Evolutionary conservation across 2,329 filamentous ascomycete species (phyloP).

Genomic region (Epichloe brachyelytri): DNA sequence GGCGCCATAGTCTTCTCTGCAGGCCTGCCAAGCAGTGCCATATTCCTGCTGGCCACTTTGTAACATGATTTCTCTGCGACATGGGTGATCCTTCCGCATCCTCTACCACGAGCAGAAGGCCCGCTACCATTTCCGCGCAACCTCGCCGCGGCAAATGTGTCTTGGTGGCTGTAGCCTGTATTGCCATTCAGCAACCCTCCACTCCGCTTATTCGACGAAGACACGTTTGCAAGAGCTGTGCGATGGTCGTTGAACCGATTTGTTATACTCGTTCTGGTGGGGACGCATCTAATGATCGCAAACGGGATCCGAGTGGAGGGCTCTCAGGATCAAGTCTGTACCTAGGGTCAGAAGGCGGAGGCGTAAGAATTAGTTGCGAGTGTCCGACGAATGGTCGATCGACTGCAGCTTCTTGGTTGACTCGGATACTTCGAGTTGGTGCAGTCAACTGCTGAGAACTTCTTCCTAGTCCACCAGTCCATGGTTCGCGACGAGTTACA

Average conservation of each 20-base stretch:
- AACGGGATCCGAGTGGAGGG: neutral
- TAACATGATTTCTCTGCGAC: neutral
- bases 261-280: neutral
- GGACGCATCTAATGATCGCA: neutral
- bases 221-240: neutral
- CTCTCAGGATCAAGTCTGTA: neutral
- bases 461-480: neutral
- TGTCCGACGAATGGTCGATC: neutral
- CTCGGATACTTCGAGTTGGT: neutral
- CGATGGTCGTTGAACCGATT: neutral
- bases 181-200: neutral
- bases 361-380: constrained; percentile 1
- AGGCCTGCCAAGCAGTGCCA: neutral
- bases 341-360: constrained; percentile 6
- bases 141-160: neutral
- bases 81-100: neutral
- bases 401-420: neutral
- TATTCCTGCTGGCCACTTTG: neutral
- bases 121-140: neutral
- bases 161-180: neutral
- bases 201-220: neutral
- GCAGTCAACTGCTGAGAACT: neutral
- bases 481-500: neutral
- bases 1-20: neutral
- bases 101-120: neutral